Evolutionary conservation across 73 alveolate genomes (phyloP).

Genomic region (Tetrahymena malaccensis): DNA sequence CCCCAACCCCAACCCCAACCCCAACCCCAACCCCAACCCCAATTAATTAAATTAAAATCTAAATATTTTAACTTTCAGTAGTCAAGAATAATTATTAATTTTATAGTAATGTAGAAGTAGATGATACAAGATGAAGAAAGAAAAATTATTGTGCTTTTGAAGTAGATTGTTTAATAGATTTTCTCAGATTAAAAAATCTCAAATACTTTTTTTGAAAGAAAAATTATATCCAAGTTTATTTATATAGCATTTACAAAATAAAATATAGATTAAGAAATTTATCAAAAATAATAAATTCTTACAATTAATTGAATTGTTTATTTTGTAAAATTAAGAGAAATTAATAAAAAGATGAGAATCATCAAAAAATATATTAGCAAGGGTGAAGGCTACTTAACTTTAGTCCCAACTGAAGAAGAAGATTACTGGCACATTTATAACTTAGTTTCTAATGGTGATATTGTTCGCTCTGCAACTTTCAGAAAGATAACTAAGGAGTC

Average conservation of each 20-base stretch:
- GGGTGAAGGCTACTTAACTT: constrained; percentile 15
- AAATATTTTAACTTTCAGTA: not conserved
- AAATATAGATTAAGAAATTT: not conserved
- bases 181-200: not conserved
- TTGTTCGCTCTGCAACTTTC: constrained; percentile 6
- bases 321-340: not conserved
- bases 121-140: not conserved
- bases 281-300: not conserved
- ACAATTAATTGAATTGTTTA: not conserved
- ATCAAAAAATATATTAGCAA: not conserved
- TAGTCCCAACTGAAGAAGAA: constrained; percentile 22
- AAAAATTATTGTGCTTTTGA: not conserved
- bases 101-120: not conserved
- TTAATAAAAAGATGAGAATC: not conserved
- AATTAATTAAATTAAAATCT: not conserved
- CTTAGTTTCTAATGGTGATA: constrained; percentile 21
- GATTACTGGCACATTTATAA: constrained; percentile 31
- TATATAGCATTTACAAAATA: not conserved
- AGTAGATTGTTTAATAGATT: not conserved
- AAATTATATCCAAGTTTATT: not conserved
- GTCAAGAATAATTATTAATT: not conserved
- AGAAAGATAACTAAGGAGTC: constrained; percentile 24
- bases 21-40: not conserved
- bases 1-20: not conserved
- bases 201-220: not conserved